phyloP scores from a whole-genome alignment of 352 stramenopile species.

The Pythium monospermum region DNA sequence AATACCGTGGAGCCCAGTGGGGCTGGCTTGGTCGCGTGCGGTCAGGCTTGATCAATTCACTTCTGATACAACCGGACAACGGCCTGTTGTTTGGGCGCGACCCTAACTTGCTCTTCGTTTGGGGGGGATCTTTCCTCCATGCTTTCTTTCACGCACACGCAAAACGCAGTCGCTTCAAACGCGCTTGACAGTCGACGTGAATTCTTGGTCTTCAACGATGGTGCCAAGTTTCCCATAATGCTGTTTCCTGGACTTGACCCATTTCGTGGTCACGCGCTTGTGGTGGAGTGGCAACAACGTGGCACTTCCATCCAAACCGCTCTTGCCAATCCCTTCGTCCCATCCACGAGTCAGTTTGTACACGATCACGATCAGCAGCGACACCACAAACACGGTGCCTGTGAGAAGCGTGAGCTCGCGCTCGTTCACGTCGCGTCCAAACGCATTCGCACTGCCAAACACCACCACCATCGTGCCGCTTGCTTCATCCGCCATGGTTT shows the following conservation, averaged over 20 bases:
- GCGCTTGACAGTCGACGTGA: constrained; percentile 51
- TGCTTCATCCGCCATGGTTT: neutral
- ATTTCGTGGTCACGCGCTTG: constrained; percentile 46
- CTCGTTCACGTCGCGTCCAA: constrained; percentile 65
- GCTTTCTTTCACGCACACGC: no score
- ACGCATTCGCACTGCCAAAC: constrained; percentile 69
- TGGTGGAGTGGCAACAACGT: constrained; percentile 36
- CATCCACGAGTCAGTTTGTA: constrained; percentile 72
- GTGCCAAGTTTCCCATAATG: constrained; percentile 66
- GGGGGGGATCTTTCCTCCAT: no score
- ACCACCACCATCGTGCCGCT: constrained; percentile 47
- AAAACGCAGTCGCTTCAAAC: no score
- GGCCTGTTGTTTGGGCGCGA: no score
- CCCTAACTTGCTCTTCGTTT: no score
- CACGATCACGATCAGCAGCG: constrained; percentile 62
- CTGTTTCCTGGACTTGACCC: constrained; percentile 54
- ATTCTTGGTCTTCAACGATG: constrained; percentile 65
- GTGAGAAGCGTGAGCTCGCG: constrained; percentile 62
- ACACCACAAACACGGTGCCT: constrained; percentile 67
- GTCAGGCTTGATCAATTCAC: no score
- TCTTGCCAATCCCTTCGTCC: constrained; percentile 52
- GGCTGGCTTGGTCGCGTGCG: no score
- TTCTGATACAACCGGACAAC: no score
- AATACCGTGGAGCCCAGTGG: no score
- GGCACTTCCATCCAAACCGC: neutral